Evolutionary conservation across 305 asterid genomes (phyloP).

Genomic region (Fraxinus albicans): DNA sequence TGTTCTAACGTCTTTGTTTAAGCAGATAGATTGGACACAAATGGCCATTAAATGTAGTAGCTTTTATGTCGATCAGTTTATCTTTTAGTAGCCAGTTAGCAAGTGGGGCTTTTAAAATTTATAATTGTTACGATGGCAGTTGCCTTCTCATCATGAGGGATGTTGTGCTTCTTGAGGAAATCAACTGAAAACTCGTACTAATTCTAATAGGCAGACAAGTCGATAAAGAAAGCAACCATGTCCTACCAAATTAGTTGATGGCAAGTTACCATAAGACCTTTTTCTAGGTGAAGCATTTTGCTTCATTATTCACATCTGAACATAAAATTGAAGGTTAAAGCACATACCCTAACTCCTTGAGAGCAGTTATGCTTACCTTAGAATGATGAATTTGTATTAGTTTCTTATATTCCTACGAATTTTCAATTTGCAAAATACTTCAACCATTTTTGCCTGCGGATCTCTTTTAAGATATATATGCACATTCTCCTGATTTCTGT

Average conservation of each 20-base stretch:
- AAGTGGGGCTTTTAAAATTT: background rate
- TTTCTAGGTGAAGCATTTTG: background rate
- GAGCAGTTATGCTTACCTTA: background rate
- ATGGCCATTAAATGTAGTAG: background rate
- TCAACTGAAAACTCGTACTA: background rate
- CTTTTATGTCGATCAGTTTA: background rate
- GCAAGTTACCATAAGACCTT: constrained; percentile 3
- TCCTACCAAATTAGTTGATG: constrained; percentile 1
- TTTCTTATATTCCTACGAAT: background rate
- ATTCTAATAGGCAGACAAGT: background rate
- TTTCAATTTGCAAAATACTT: background rate
- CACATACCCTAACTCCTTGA: background rate
- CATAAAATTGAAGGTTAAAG: background rate
- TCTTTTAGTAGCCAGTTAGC: background rate
- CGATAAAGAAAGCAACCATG: background rate
- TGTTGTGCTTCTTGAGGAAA: background rate
- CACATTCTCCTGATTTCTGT: constrained; percentile 1
- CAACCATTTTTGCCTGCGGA: constrained; percentile 9
- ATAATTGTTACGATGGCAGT: background rate
- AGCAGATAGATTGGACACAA: background rate
- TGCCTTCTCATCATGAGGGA: background rate
- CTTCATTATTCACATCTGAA: background rate
- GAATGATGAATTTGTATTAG: constrained; percentile 15
- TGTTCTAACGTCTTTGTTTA: background rate
- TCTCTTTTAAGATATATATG: constrained; percentile 6